phyloP scores from a whole-genome alignment of 1,139 yeast species.

The Petasospora fabianii region DNA sequence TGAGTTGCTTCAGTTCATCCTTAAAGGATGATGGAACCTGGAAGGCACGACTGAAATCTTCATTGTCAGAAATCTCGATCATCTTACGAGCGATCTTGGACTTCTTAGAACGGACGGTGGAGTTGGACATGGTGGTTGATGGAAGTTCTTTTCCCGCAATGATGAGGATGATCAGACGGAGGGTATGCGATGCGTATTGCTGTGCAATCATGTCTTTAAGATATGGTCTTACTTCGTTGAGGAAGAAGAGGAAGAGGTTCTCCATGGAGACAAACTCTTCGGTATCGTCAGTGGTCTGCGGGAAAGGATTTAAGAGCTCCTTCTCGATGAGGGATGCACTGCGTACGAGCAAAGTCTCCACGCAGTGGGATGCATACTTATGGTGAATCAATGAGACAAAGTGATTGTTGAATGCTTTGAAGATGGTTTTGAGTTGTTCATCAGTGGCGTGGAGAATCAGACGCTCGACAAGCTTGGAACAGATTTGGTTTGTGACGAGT shows the following conservation, averaged over 20 bases:
- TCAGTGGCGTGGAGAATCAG: slow-evolving; percentile 65
- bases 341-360: slow-evolving; percentile 80
- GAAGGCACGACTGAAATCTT: slow-evolving; percentile 60
- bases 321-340: slow-evolving; percentile 74
- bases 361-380: slow-evolving; percentile 90
- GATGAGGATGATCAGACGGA: slow-evolving; percentile 67
- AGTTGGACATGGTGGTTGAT: slow-evolving; percentile 67
- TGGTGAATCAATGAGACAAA: slow-evolving; percentile 77
- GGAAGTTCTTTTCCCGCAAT: slow-evolving; percentile 78
- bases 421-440: slow-evolving; percentile 60
- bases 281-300: slow-evolving; percentile 31
- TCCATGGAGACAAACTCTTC: slow-evolving; percentile 53
- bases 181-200: slow-evolving; percentile 84
- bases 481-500: slow-evolving; percentile 88
- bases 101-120: slow-evolving; percentile 78
- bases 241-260: slow-evolving; percentile 55
- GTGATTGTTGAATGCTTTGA: slow-evolving; percentile 65
- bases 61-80: slow-evolving; percentile 81
- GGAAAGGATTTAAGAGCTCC: slow-evolving; percentile 44
- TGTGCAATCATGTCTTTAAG: slow-evolving; percentile 60
- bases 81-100: slow-evolving; percentile 89
- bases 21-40: slow-evolving; percentile 75
- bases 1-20: slow-evolving; percentile 49
- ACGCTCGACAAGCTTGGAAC: slow-evolving; percentile 90
- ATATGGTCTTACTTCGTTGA: slow-evolving; percentile 63